A percentile compares a stretch with the other conserved stretches of the same genome.
phyloP scores from a whole-genome alignment of 1,284 basidiomycete species.

The Ganoderma meredithae region DNA sequence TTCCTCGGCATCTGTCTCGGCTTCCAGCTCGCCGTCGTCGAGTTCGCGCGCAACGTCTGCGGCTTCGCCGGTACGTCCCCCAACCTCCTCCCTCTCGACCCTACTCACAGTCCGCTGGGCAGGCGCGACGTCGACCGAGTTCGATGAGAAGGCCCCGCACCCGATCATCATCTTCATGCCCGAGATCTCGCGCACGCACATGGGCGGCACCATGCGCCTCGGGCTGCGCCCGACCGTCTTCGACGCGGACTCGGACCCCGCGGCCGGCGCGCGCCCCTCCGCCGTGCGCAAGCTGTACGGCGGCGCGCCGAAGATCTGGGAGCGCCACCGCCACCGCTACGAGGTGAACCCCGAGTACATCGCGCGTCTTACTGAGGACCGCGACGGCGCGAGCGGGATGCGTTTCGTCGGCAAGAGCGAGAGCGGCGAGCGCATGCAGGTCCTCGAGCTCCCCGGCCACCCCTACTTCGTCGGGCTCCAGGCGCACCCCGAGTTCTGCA shows the following conservation, averaged over 20 bases:
- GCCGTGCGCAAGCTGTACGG: conserved; percentile 87
- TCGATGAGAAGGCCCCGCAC: conserved; percentile 64
- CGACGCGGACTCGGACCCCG: conserved; percentile 52
- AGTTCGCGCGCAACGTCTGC: conserved; percentile 92
- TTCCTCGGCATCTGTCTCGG: conserved; percentile 98
- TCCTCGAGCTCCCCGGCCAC: conserved; percentile 91
- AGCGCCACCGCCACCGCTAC: conserved; percentile 96
- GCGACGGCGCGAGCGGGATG: conserved; percentile 63
- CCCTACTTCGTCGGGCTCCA: conserved; percentile 96
- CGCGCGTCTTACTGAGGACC: conserved; percentile 61
- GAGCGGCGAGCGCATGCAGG: conserved; percentile 97
- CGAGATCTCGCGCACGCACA: conserved; percentile 96
- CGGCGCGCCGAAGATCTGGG: conserved; percentile 89
- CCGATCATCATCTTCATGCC: conserved; percentile 98
- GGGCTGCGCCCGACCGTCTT: conserved; percentile 96
- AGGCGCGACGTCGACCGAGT: conserved; percentile 93
- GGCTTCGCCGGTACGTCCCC: conserved; percentile 65
- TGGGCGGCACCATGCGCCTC: conserved; percentile 98
- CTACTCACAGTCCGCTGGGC: conserved; percentile 18
- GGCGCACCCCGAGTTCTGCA: conserved; percentile 99
- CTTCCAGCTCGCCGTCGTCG: conserved; percentile 97
- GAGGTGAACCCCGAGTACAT: conserved; percentile 96
- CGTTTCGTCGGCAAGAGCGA: conserved; percentile 95
- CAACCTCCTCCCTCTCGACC: neutral
- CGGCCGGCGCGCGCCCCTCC: conserved; percentile 59